Conservation (phyloP, 371 early-diverging fungal species). For the Actinomortierella wolfii region DNA sequence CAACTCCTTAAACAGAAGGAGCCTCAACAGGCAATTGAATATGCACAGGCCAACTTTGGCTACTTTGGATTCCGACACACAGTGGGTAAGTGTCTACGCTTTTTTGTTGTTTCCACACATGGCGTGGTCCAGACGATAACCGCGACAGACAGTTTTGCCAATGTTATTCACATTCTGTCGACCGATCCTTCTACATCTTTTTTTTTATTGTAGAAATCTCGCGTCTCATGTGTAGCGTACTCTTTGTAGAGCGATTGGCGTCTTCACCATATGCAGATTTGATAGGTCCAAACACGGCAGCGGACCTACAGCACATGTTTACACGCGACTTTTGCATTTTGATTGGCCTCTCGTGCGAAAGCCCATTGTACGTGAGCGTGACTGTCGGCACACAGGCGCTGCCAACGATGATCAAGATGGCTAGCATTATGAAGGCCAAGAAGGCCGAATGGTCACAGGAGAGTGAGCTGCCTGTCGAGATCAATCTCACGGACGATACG, state of each 20-base stretch:
- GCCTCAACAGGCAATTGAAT: constrained; percentile 68
- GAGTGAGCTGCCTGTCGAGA: constrained; percentile 91
- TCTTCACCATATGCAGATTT: constrained; percentile 75
- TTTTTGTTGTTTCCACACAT: background rate
- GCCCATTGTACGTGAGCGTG: constrained; percentile 80
- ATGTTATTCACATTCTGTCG: too few species aligned
- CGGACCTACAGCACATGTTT: constrained; percentile 74
- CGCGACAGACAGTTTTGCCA: too few species aligned
- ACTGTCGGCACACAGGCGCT: constrained; percentile 89
- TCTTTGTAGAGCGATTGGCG: constrained; percentile 52
- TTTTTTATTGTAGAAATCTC: constrained; percentile 68
- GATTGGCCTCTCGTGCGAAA: constrained; percentile 75
- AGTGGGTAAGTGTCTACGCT: constrained; percentile 54
- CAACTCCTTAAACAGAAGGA: constrained; percentile 60
- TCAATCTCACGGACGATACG: constrained; percentile 80
- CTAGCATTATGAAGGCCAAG: constrained; percentile 81
- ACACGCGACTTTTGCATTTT: constrained; percentile 88
- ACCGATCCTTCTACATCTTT: background rate
- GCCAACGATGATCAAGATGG: constrained; percentile 90
- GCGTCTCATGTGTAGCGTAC: constrained; percentile 69
- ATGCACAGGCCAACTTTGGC: constrained; percentile 73
- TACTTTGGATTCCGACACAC: constrained; percentile 67
- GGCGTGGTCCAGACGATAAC: too few species aligned
- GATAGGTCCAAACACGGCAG: constrained; percentile 53
- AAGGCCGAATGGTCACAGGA: constrained; percentile 90